Evolutionary conservation across 2,329 filamentous ascomycete species (phyloP).

Genomic region (Ascochyta rabiei): DNA sequence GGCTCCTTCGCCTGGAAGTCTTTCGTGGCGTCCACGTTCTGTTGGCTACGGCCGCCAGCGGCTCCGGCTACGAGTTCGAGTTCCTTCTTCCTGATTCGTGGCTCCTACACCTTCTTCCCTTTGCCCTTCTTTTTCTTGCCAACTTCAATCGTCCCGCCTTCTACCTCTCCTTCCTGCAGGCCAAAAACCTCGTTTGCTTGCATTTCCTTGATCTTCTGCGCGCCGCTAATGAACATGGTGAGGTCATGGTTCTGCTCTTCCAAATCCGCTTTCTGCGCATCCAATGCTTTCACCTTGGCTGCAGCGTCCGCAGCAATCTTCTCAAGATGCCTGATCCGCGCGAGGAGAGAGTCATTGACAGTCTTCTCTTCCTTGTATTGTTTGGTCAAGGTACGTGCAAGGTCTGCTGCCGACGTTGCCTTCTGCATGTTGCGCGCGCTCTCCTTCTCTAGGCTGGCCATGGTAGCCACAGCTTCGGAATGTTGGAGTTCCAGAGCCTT

Average conservation of each 20-base stretch:
- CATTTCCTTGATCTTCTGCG: constrained; percentile 78
- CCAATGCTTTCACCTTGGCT: constrained; percentile 49
- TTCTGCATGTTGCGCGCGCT: constrained; percentile 61
- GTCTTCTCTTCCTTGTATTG: constrained; percentile 86
- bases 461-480: constrained; percentile 57
- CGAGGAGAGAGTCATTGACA: constrained; percentile 79
- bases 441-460: constrained; percentile 75
- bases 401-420: constrained; percentile 72
- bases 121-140: constrained; percentile 37
- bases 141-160: constrained; percentile 44
- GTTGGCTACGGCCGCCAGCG: neutral
- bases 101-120: constrained; percentile 25
- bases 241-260: constrained; percentile 87
- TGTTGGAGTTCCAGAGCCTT: constrained; percentile 61
- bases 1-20: neutral
- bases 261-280: constrained; percentile 70
- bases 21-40: neutral
- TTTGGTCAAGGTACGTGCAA: constrained; percentile 77
- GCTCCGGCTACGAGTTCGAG: neutral
- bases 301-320: constrained; percentile 64
- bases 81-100: no score
- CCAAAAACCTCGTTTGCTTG: constrained; percentile 74
- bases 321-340: constrained; percentile 75
- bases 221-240: constrained; percentile 83
- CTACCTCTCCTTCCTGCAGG: constrained; percentile 66